phyloP scores from a whole-genome alignment of 129 eudicot genomes.

The sunflower (Helianthus annuus) region HanXRQr2.0-SUNRISE NC_035449.2:14586573-14587072 shows the following conservation, averaged over 20 bases:
- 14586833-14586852: slow-evolving; percentile 1
- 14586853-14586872: too few relatives aligned
- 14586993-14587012: not conserved
- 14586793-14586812: not conserved
- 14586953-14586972: not conserved
- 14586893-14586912: not conserved
- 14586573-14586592: not conserved
- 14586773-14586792: not conserved
- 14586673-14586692: slow-evolving; percentile 25
- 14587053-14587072: slow-evolving; percentile 4
- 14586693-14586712: slow-evolving; percentile 24
- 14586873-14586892: not conserved
- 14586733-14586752: too few relatives aligned
- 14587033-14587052: not conserved
- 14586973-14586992: not conserved
- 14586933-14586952: not conserved
- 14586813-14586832: not conserved
- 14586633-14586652: slow-evolving; percentile 65
- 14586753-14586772: too few relatives aligned
- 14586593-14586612: not conserved
- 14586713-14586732: slow-evolving; percentile 7
- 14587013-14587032: not conserved
- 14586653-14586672: slow-evolving; percentile 65
- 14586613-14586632: not conserved
- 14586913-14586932: not conserved